Evolutionary conservation across 2,329 filamentous ascomycete genomes (phyloP).

Genomic region (Pseudocercospora ulei): DNA sequence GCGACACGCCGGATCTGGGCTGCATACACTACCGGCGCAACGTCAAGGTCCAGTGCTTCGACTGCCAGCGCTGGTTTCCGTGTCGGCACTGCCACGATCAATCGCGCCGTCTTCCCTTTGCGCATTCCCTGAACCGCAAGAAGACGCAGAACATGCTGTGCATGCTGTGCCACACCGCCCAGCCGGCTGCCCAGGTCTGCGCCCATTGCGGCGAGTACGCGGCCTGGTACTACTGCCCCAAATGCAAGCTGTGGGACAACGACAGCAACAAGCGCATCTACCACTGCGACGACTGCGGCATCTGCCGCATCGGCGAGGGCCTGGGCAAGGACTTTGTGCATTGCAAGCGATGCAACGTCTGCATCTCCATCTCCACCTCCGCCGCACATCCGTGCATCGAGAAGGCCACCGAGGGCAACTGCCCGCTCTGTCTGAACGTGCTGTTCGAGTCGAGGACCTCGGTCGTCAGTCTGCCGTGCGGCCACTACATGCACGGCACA

Average conservation of each 20-base stretch:
- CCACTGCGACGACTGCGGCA: slow-evolving; percentile 91
- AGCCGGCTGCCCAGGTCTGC: slow-evolving; percentile 70
- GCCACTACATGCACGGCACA: slow-evolving; percentile 84
- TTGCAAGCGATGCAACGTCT: slow-evolving; percentile 94
- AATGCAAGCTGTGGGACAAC: slow-evolving; percentile 97
- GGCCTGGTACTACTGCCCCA: slow-evolving; percentile 83
- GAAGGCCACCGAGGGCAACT: slow-evolving; percentile 86
- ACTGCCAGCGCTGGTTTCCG: slow-evolving; percentile 85
- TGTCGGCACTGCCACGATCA: slow-evolving; percentile 95
- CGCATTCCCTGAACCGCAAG: slow-evolving; percentile 57
- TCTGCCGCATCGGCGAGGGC: slow-evolving; percentile 81
- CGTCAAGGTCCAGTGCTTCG: slow-evolving; percentile 87
- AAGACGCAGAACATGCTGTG: slow-evolving; percentile 94
- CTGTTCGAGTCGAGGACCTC: slow-evolving; percentile 84
- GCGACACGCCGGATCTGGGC: slow-evolving; percentile 51
- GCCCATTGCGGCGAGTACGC: slow-evolving; percentile 63
- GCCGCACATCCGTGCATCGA: slow-evolving; percentile 88
- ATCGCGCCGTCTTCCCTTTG: slow-evolving; percentile 49
- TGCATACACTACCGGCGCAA: slow-evolving; percentile 92
- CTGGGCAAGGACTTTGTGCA: slow-evolving; percentile 96
- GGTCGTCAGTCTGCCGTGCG: slow-evolving; percentile 90
- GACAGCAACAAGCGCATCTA: slow-evolving; percentile 85
- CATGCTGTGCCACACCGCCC: slow-evolving; percentile 83
- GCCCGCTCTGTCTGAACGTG: slow-evolving; percentile 92
- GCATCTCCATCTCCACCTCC: slow-evolving; percentile 79